Evolutionary conservation across 306 rosid species (phyloP).

Genomic region (Argentina anserina): DNA sequence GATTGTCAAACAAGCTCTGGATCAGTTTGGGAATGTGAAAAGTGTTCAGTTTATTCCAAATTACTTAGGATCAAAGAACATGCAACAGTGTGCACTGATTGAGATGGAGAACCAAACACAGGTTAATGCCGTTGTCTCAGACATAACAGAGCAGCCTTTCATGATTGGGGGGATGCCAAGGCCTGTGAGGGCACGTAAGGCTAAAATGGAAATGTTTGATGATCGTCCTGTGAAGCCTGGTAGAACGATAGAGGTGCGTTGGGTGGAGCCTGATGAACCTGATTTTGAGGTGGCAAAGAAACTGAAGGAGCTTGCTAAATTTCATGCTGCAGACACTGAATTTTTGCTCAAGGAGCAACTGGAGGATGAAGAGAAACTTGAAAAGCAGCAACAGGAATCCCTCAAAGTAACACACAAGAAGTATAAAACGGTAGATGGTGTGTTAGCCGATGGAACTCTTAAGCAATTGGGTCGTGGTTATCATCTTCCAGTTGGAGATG

Average conservation of each 20-base stretch:
- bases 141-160: conserved; percentile 43
- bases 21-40: conserved; percentile 67
- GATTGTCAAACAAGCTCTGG: conserved; percentile 60
- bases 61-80: conserved; percentile 44
- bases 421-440: conserved; percentile 45
- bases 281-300: conserved; percentile 53
- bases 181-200: conserved; percentile 63
- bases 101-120: conserved; percentile 57
- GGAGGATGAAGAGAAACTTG: conserved; percentile 64
- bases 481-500: conserved; percentile 16
- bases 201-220: conserved; percentile 66
- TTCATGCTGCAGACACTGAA: conserved; percentile 51
- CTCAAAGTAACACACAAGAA: conserved; percentile 50
- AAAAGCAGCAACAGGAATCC: conserved; percentile 47
- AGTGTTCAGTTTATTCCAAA: conserved; percentile 65
- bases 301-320: conserved; percentile 43
- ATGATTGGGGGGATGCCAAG: conserved; percentile 95
- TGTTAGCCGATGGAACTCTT: conserved; percentile 58
- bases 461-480: conserved; percentile 46
- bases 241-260: conserved; percentile 36
- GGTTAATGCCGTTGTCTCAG: conserved; percentile 43
- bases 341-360: conserved; percentile 48
- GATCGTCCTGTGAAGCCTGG: conserved; percentile 62
- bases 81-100: conserved; percentile 57
- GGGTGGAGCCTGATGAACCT: conserved; percentile 67